phyloP scores from a whole-genome alignment of 2,329 filamentous ascomycete genomes.

The Niveomyces coronatus region DNA sequence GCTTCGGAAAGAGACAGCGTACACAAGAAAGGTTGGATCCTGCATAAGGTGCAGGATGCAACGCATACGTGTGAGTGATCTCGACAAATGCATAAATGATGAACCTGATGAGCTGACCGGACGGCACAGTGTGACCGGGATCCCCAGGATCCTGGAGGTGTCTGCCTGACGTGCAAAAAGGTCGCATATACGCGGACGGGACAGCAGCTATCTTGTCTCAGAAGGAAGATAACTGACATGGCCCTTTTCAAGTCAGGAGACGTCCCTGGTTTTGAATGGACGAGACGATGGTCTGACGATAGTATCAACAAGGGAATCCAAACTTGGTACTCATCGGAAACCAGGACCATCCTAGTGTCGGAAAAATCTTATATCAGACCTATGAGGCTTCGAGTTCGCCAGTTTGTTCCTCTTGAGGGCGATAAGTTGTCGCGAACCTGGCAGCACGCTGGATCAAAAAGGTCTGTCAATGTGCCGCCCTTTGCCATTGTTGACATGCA shows the following conservation, averaged over 20 bases:
- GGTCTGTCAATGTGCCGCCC: slow-evolving; percentile 40
- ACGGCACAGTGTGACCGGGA: slow-evolving; percentile 41
- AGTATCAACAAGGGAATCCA: slow-evolving; percentile 45
- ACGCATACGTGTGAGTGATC: slow-evolving; percentile 43
- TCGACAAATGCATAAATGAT: neutral
- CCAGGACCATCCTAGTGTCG: slow-evolving; percentile 38
- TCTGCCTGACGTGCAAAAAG: slow-evolving; percentile 44
- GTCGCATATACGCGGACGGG: slow-evolving; percentile 39
- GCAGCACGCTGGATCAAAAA: slow-evolving; percentile 35
- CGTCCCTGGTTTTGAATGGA: slow-evolving; percentile 50
- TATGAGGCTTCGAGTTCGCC: slow-evolving; percentile 40
- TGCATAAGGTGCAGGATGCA: slow-evolving; percentile 54
- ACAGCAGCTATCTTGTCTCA: slow-evolving; percentile 44
- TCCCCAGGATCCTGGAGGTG: slow-evolving; percentile 32
- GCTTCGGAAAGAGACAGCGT: slow-evolving; percentile 42
- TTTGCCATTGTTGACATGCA: slow-evolving; percentile 48
- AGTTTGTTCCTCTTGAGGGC: slow-evolving; percentile 43
- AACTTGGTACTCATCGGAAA: slow-evolving; percentile 43
- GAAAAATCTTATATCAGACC: slow-evolving; percentile 41
- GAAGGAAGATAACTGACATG: slow-evolving; percentile 51
- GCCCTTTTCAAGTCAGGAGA: slow-evolving; percentile 48
- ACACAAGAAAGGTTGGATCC: slow-evolving; percentile 46
- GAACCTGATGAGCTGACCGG: neutral
- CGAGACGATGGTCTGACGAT: slow-evolving; percentile 45
- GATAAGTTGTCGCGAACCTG: slow-evolving; percentile 46